A percentile compares a stretch with the other conserved stretches of the same genome.
phyloP scores from a whole-genome alignment of 2,329 filamentous ascomycete species.

The Colletotrichum kahawae region DNA sequence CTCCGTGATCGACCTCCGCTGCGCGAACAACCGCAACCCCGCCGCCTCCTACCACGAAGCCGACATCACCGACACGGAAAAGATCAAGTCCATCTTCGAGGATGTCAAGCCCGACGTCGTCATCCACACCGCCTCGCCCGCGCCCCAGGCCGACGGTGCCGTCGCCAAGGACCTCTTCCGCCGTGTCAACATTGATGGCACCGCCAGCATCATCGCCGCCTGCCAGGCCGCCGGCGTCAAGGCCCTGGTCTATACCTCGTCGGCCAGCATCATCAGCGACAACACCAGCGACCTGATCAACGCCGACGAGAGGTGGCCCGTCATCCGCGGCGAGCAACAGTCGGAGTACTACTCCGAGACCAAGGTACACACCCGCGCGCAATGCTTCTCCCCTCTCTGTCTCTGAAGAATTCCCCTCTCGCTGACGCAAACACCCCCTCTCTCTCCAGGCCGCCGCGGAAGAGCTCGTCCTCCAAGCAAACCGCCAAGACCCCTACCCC shows the following conservation, averaged over 20 bases:
- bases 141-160: constrained; percentile 54
- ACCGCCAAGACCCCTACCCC: constrained; percentile 60
- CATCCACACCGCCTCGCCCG: constrained; percentile 86
- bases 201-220: constrained; percentile 76
- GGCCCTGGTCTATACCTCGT: constrained; percentile 90
- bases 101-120: constrained; percentile 79
- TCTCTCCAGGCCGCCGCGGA: constrained; percentile 73
- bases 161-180: constrained; percentile 68
- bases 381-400: not conserved
- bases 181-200: constrained; percentile 89
- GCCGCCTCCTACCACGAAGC: constrained; percentile 72
- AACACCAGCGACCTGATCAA: constrained; percentile 80
- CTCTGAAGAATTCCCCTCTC: not conserved
- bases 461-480: constrained; percentile 75
- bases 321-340: constrained; percentile 73
- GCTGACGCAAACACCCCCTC: not conserved
- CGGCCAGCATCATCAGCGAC: constrained; percentile 85
- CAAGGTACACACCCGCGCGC: constrained; percentile 61
- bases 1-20: constrained; percentile 75
- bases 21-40: constrained; percentile 69
- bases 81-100: constrained; percentile 67
- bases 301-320: constrained; percentile 82
- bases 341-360: constrained; percentile 88
- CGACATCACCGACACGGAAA: constrained; percentile 74
- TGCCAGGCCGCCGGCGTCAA: constrained; percentile 74